phyloP scores from a whole-genome alignment of 805 yeast genomes.

The Ogataea parapolymorpha region DNA sequence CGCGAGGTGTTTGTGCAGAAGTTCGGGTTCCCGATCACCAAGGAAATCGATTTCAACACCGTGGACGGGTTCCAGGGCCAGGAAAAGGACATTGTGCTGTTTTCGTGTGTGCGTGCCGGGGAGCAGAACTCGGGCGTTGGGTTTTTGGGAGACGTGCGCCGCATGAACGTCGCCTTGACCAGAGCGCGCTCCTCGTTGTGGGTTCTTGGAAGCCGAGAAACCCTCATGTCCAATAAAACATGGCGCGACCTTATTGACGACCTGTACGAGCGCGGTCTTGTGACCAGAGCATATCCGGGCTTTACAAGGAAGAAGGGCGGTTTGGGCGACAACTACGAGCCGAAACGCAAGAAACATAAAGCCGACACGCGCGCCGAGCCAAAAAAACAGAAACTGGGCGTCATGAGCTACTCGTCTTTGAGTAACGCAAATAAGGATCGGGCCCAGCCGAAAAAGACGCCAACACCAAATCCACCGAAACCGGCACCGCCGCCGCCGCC shows the following conservation, averaged over 20 bases:
- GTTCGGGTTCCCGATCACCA: slow-evolving; percentile 61
- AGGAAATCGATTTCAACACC: slow-evolving; percentile 82
- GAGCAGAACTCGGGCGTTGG: slow-evolving; percentile 70
- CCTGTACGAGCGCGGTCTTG: slow-evolving; percentile 49
- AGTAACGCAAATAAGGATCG: not conserved
- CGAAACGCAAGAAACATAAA: not conserved
- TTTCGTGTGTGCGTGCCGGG: slow-evolving; percentile 92
- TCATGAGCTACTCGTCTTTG: slow-evolving; percentile 5
- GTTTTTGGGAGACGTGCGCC: slow-evolving; percentile 82
- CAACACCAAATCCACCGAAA: not conserved
- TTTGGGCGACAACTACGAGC: not conserved
- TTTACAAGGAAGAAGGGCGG: slow-evolving; percentile 19
- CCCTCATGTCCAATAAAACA: slow-evolving; percentile 59
- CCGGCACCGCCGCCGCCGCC: not conserved
- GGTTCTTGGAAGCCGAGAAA: slow-evolving; percentile 79
- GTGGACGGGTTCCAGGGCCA: slow-evolving; percentile 99
- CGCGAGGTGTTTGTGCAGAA: slow-evolving; percentile 51
- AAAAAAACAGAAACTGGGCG: slow-evolving; percentile 4
- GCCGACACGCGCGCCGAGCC: not conserved
- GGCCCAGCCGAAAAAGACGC: not conserved
- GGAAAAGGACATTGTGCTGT: slow-evolving; percentile 88
- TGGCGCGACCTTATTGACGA: slow-evolving; percentile 72
- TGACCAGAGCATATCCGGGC: slow-evolving; percentile 23
- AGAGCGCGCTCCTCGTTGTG: slow-evolving; percentile 91
- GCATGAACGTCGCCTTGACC: slow-evolving; percentile 96